These are phyloP conservation scores for Prunus campanulata DNA, from an alignment of 306 rosid genomes.

Conservation along the genomic window DNA sequence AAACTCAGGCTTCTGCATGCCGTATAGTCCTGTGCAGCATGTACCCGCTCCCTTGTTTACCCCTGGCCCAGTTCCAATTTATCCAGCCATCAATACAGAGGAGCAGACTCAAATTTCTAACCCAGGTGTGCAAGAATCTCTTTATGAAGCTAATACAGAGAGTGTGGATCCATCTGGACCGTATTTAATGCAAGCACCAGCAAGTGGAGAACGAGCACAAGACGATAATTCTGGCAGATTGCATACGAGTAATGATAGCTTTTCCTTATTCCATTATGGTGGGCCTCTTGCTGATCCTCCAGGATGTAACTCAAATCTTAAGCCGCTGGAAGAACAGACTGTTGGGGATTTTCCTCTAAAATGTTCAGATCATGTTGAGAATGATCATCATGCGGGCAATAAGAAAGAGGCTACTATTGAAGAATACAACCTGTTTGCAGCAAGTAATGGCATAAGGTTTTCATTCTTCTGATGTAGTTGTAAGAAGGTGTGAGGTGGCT, in stretches of 20 bases:
- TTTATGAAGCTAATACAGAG: slow-evolving; percentile 43
- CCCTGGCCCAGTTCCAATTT: slow-evolving; percentile 60
- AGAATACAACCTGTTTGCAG: slow-evolving; percentile 94
- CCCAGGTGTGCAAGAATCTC: slow-evolving; percentile 44
- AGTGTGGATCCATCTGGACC: slow-evolving; percentile 37
- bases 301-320: slow-evolving; percentile 38
- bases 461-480: slow-evolving; percentile 60
- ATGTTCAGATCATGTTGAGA: slow-evolving; percentile 46
- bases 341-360: slow-evolving; percentile 38
- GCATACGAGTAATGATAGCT: slow-evolving; percentile 39
- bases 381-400: slow-evolving; percentile 45
- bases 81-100: slow-evolving; percentile 52
- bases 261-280: slow-evolving; percentile 91
- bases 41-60: slow-evolving; percentile 55
- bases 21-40: slow-evolving; percentile 76
- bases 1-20: slow-evolving; percentile 77
- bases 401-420: slow-evolving; percentile 69
- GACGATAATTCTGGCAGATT: slow-evolving; percentile 48
- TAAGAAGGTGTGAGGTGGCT: slow-evolving; percentile 65
- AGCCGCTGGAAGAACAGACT: slow-evolving; percentile 42
- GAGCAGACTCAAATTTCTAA: slow-evolving; percentile 40
- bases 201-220: slow-evolving; percentile 36
- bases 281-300: slow-evolving; percentile 81
- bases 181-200: slow-evolving; percentile 33
- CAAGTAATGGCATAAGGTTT: slow-evolving; percentile 69